Conservation (phyloP, 441 rosid genomes). For the Breynia disticha region DNA sequence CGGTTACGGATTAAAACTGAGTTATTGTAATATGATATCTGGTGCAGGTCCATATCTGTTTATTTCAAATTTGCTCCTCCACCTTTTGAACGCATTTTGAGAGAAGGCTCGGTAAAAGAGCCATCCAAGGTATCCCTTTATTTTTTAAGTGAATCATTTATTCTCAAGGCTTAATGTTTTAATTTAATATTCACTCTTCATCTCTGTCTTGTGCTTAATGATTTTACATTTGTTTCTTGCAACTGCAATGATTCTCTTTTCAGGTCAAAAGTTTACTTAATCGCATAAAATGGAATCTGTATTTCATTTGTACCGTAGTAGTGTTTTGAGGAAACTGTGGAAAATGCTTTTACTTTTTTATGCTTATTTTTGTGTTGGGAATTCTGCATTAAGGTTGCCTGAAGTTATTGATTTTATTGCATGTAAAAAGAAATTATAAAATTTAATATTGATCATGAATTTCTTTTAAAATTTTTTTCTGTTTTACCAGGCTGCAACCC, state of each 20-base stretch:
- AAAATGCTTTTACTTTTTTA: too few relatives aligned
- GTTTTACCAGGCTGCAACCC: conserved; percentile 40
- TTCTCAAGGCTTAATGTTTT: too few relatives aligned
- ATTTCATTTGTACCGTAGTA: too few relatives aligned
- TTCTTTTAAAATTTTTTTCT: conserved; percentile 3
- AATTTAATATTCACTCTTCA: too few relatives aligned
- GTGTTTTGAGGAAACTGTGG: too few relatives aligned
- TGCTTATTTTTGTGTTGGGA: too few relatives aligned
- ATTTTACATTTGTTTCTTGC: neutral
- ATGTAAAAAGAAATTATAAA: neutral
- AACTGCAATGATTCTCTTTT: neutral
- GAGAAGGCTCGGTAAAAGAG: conserved; percentile 21
- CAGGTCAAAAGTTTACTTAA: too few relatives aligned
- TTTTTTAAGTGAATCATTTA: too few relatives aligned
- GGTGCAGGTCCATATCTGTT: conserved; percentile 53
- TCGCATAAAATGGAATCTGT: too few relatives aligned
- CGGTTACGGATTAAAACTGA: neutral
- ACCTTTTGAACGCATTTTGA: conserved; percentile 63
- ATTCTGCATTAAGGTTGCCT: too few relatives aligned
- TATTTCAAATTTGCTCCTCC: conserved; percentile 82
- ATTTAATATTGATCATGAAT: neutral
- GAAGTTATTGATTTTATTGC: too few relatives aligned
- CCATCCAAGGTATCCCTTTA: conserved; percentile 36
- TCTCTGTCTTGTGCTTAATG: neutral
- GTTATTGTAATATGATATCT: conserved; percentile 3